Base-by-base conservation (phyloP, 2,329 filamentous ascomycete genomes). In the Chalara sp. region DNA sequence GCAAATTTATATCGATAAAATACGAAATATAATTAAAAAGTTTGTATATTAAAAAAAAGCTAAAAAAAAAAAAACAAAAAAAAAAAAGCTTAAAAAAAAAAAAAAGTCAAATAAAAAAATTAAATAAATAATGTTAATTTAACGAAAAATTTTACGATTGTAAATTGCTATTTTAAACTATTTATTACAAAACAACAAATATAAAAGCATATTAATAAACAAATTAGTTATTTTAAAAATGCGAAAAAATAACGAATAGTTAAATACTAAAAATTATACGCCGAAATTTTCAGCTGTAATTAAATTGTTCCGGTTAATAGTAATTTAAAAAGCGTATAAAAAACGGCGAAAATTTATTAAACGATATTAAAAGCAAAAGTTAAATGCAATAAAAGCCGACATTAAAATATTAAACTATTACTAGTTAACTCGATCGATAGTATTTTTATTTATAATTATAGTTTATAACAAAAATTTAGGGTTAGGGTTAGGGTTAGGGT, bases 221-320 rank as follows among this genome's bases (percentile, higher is more conserved):
- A 31, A 11, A 11, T 11, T 48, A 48, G 6, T 6, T 13, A 31
- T 48, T 21, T 41, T 48, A 48, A 28, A 28, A 13, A 49, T 49
- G 6, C 32, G 32, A 8, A 41, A 49, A 31, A 31, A 49, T 41
- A 32, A 43, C 21, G 31, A 32, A 30, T 49, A 41, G 7, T 49
- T 49, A 12, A 31, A 49, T 44, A 44, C 31, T 30, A 32, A 49
- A 49, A 40, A 49, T 49, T 49, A 49, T 49, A 49, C 32, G 21
- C 30, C 21, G 32, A 49, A 49, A 33, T 49, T n/a, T 49, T 49
- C 33, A 32, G 47, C 31, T 30, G 28, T 49, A 44, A 49, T 49
- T 31, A 49, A 49, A 40, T 43, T 49, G 28, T 13, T 35, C 37
- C 32, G 32, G 30, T 43, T 49, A 43, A 49, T 49, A 43, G 30